A percentile compares a stretch with the other conserved stretches of the same genome.
These are phyloP conservation scores for Zygosaccharomyces rouxii DNA, from an alignment of 805 yeast species.

Conservation along the genomic window DNA sequence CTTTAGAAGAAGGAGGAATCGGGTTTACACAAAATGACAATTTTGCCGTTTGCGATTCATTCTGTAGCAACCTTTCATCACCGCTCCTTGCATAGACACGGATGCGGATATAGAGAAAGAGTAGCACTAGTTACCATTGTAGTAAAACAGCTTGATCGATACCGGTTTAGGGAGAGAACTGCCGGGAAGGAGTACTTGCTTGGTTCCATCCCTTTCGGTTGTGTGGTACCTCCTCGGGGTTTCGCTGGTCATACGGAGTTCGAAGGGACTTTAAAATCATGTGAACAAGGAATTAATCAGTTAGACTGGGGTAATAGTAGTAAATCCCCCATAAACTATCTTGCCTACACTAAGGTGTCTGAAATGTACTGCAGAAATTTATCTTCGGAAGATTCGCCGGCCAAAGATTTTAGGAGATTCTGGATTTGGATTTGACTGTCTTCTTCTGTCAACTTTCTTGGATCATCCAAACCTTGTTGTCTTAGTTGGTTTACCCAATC, in stretches of 20 bases:
- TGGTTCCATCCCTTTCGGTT: neutral
- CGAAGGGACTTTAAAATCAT: no score
- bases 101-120: no score
- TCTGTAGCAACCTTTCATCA: neutral
- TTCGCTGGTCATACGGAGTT: neutral
- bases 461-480: constrained; percentile 24
- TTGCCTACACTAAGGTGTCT: constrained; percentile 16
- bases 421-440: constrained; percentile 30
- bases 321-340: neutral
- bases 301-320: no score
- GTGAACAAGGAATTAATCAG: neutral
- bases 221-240: neutral
- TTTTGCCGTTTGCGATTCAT: constrained; percentile 1
- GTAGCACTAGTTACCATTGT: no score
- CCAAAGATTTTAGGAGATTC: constrained; percentile 19
- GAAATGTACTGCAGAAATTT: constrained; percentile 23
- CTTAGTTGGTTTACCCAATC: constrained; percentile 50
- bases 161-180: neutral
- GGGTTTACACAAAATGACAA: neutral
- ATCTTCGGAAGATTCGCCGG: constrained; percentile 13
- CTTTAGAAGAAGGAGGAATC: neutral
- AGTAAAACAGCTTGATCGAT: no score
- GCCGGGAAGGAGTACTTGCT: neutral
- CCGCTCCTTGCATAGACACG: no score
- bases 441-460: constrained; percentile 33